A percentile compares a stretch with the other conserved stretches of the same genome.
phyloP scores from a whole-genome alignment of 768 basidiomycete species.

The Podaxis mareebaensis region DNA sequence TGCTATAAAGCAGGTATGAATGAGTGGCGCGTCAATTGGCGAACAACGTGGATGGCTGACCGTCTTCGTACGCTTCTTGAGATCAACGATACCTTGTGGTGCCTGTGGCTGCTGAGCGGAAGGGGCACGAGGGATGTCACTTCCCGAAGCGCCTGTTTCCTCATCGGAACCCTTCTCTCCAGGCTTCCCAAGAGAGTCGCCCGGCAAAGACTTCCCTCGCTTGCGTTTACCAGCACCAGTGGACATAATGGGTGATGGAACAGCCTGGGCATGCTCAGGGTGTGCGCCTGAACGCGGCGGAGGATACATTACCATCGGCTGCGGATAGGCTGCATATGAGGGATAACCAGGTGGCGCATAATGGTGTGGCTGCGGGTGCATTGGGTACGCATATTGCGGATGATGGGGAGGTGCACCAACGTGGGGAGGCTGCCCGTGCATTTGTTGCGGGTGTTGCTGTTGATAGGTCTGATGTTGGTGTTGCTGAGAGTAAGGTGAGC shows the following conservation, averaged over 20 bases:
- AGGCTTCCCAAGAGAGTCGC: slow-evolving; percentile 38
- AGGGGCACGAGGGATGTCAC: slow-evolving; percentile 39
- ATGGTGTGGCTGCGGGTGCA: slow-evolving; percentile 53
- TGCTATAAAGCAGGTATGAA: slow-evolving; percentile 31
- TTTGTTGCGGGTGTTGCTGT: slow-evolving; percentile 33
- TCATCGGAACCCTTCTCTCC: slow-evolving; percentile 62
- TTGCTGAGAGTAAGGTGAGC: slow-evolving; percentile 44
- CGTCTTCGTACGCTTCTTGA: slow-evolving; percentile 90
- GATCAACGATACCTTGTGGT: slow-evolving; percentile 44
- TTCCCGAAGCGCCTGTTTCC: slow-evolving; percentile 51
- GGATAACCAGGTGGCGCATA: slow-evolving; percentile 58
- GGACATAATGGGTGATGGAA: slow-evolving; percentile 33
- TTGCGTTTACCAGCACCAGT: slow-evolving; percentile 59
- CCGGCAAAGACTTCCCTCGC: slow-evolving; percentile 44
- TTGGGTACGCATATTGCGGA: slow-evolving; percentile 57
- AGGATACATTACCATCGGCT: slow-evolving; percentile 73
- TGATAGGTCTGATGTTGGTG: slow-evolving; percentile 34
- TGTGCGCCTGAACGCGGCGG: slow-evolving; percentile 38
- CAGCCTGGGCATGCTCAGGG: slow-evolving; percentile 36
- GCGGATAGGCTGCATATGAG: slow-evolving; percentile 63
- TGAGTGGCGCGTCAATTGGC: slow-evolving; percentile 11
- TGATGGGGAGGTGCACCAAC: slow-evolving; percentile 31
- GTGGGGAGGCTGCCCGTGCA: slow-evolving; percentile 19
- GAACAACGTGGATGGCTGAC: slow-evolving; percentile 34
- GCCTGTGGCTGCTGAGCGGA: slow-evolving; percentile 27